Evolutionary conservation across 495 filamentous ascomycete genomes (phyloP).

Genomic region (Aspergillus egyptiacus): DNA sequence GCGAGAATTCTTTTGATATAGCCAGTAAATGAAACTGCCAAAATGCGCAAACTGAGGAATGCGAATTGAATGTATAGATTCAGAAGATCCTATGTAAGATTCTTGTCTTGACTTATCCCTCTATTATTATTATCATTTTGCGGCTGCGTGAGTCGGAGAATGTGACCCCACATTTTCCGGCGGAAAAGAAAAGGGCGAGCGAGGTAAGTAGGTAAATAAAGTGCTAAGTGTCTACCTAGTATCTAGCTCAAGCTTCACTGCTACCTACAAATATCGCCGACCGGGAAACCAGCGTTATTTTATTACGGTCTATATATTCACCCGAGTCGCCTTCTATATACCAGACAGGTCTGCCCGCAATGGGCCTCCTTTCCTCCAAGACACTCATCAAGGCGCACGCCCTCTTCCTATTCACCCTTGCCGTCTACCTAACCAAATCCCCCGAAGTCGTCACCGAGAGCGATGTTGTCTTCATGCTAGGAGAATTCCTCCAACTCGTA

Average conservation of each 20-base stretch:
- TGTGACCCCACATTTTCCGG: not conserved
- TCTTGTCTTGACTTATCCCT: not conserved
- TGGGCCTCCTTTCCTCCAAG: conserved; percentile 73
- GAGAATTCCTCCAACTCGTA: conserved; percentile 76
- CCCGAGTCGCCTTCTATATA: not conserved
- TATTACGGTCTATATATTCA: too few species aligned
- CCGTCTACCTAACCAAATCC: conserved; percentile 71
- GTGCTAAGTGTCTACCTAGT: too few species aligned
- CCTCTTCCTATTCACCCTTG: conserved; percentile 75
- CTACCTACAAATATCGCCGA: too few species aligned
- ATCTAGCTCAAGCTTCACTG: too few species aligned
- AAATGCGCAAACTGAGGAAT: too few species aligned
- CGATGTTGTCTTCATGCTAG: conserved; percentile 73
- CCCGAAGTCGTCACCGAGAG: conserved; percentile 68
- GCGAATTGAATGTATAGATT: too few species aligned
- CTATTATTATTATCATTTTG: too few species aligned
- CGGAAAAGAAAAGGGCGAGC: not conserved
- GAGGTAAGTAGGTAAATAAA: too few species aligned
- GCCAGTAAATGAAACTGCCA: too few species aligned
- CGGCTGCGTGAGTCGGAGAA: not conserved
- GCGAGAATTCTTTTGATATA: not conserved
- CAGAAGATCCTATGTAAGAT: too few species aligned
- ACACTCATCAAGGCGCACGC: conserved; percentile 72
- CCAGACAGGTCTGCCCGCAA: conserved; percentile 29
- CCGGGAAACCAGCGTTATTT: too few species aligned